Base-by-base conservation (phyloP, 352 stramenopile genomes). In the Pythium monospermum region DNA sequence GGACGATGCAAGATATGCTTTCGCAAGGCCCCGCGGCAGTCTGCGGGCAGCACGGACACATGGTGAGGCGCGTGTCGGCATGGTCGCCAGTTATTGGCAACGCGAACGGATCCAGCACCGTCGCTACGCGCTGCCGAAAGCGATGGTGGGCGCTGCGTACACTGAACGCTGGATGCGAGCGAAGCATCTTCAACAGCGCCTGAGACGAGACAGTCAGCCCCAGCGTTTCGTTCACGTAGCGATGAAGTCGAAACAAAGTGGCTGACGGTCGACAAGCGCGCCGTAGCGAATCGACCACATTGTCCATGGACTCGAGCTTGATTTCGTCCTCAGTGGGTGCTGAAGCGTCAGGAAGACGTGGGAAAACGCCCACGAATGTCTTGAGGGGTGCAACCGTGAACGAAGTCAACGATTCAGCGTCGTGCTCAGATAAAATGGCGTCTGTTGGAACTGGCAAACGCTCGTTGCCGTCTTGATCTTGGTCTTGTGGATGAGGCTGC, bases 211-310 rank as follows among this genome's bases (percentile, higher is more conserved):
- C 47, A n/a, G 59, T 49, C 26, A 83, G 51, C 16, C 61, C 41
- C 22, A 91, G 54, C 23, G 63, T 21, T 16, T 87, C 72, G 25
- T 73, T 53, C 32, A 82, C 66, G 45, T 74, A 80, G 6, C 74
- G 74, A 32, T 87, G 72, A 28, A 91, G 49, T 5, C 61, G 69
- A 39, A 76, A 87, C 0, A 91, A 53, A 30, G 79, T 88, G 6
- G 75, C 65, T 12, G 72, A 82, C 27, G 76, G 79, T 13, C 69
- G 53, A 46, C 79, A 87, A 13, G 71, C 46, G 2, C 19, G 12
- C 1, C 68, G 49, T 1, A 90, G 64, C 21, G 61, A 57, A 13
- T 44, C 40, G 13, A 53, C 44, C 13, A 36, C 18, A 2, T 48
- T 35, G n/a, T 33, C 39, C 10, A 47, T 42, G 16, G 31, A 23